Evolutionary conservation across 164 flowering plant species (phyloP), one percentile per base, ranked within the genome.

Genomic region (Chimonanthus praecox): DNA sequence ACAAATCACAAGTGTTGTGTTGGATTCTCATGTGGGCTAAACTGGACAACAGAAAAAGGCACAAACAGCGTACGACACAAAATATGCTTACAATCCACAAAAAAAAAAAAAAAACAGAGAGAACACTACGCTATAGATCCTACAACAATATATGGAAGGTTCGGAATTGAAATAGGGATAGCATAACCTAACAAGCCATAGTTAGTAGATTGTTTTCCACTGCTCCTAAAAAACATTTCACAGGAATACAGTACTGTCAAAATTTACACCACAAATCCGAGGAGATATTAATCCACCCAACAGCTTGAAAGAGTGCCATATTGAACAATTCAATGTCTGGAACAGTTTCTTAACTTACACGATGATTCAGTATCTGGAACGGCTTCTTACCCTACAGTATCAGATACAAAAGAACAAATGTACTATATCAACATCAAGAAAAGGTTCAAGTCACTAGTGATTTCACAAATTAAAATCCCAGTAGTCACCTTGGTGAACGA

Each of bases 401-500:
- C 66, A 7, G 2, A 33, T 20, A 10, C 44, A 20, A 20, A 33
- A 63, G 66, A 4, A 33, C 66, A 7, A 7, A 33, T 21, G 9
- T 8, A 4, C 16, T 13, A 54, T 33, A 33, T 33, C 33, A 33
- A 33, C 33, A 33, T 33, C n/a, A 54, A n/a, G 16, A 54, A 54
- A 54, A 4, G 16, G 16, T 6, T 7, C 9, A 7, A 63, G 66
- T 20, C 61, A 58, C 44, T 63, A 11, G 21, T 7, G 3, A 20
- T 8, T 33, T 33, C 66, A 33, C 46, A 63, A 44, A 8, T 4
- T 13, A 66, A 44, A 13, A n/a, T 66, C 46, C 47, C 68, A 66
- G n/a, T 44, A 18, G 8, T 44, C 16, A 66, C 48, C 68, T 66
- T 1, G 68, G 68, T 43, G 68, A 66, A 54, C 82, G 80, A 10